Evolutionary conservation across 345 rosid species (phyloP).

Genomic region (Brassica rapa): DNA sequence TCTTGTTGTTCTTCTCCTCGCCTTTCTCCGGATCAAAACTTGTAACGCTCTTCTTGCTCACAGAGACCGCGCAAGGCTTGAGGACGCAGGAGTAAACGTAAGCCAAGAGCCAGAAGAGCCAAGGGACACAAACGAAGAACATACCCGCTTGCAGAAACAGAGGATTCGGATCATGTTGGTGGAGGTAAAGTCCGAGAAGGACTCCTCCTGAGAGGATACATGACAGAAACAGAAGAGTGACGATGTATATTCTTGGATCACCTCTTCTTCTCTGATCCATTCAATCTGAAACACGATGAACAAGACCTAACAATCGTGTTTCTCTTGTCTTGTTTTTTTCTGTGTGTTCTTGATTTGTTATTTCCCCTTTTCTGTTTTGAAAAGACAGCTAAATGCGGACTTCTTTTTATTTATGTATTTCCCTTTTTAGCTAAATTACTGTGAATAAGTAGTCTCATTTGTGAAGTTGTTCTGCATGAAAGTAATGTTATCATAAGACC

Average conservation of each 20-base stretch:
- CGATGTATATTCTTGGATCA: slow-evolving; percentile 50
- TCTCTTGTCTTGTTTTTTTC: neutral
- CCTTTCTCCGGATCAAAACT: neutral
- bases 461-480: too few relatives aligned
- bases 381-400: slow-evolving; percentile 23
- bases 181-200: slow-evolving; percentile 49
- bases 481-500: neutral
- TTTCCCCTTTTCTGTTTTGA: neutral
- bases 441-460: neutral
- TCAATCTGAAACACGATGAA: slow-evolving; percentile 16
- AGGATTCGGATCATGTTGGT: slow-evolving; percentile 39
- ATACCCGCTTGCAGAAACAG: slow-evolving; percentile 57
- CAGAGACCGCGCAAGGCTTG: slow-evolving; percentile 32
- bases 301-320: neutral
- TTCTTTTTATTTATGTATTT: neutral
- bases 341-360: slow-evolving; percentile 2
- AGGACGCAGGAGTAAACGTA: slow-evolving; percentile 53
- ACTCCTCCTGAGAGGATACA: slow-evolving; percentile 61
- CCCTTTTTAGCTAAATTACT: slow-evolving; percentile 1
- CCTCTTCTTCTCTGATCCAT: slow-evolving; percentile 49
- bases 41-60: neutral
- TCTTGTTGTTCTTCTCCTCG: neutral
- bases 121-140: slow-evolving; percentile 61
- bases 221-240: slow-evolving; percentile 47
- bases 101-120: slow-evolving; percentile 66